Evolutionary conservation across 176 grass and related monocot genomes (phyloP), one percentile per base, ranked within the genome.

Genomic region (Zea luxurians): DNA sequence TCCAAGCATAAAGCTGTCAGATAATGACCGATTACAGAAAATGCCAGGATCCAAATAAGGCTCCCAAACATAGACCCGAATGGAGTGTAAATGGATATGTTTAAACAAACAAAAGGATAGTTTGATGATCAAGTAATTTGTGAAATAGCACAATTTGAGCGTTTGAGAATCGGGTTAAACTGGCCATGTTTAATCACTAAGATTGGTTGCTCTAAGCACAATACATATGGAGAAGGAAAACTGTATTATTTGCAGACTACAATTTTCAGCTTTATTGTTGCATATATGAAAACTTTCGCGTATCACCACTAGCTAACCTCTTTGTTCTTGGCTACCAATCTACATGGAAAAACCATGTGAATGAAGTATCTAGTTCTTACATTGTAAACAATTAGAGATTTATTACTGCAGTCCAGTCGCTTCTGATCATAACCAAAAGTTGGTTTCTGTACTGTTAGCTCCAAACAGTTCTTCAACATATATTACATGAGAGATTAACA

Each of bases 161-260:
- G 21, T 9, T 70, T 80, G 40, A 61, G 37, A 42, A 79, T 46
- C 17, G 41, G 78, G 52, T 44, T 34, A 52, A 50, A 76, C 44
- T 86, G 64, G 13, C 20, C 71, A 76, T 81, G 64, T n/a, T 64
- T 55, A 81, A 81, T 81, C 63, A 81, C 62, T 81, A 78, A 45
- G 45, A 62, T 82, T 63, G 66, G 38, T 64, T 77, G 72, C 47
- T 81, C 64, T 55, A 68, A 37, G 47, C 45, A 66, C 10, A 68
- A 61, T 18, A 69, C 52, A 63, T 54, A 75, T 64, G 36, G 60
- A 55, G 37, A 66, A 70, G 37, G 65, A 69, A 81, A 66, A 66
- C 10, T 45, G 48, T 5, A 70, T 21, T 76, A 61, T 86, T 59
- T 60, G 34, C 7, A 68, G 47, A 1, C 55, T 54, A 70, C n/a